Conservation (phyloP, 352 stramenopile species). For the Peronosclerospora sorghi region DNA sequence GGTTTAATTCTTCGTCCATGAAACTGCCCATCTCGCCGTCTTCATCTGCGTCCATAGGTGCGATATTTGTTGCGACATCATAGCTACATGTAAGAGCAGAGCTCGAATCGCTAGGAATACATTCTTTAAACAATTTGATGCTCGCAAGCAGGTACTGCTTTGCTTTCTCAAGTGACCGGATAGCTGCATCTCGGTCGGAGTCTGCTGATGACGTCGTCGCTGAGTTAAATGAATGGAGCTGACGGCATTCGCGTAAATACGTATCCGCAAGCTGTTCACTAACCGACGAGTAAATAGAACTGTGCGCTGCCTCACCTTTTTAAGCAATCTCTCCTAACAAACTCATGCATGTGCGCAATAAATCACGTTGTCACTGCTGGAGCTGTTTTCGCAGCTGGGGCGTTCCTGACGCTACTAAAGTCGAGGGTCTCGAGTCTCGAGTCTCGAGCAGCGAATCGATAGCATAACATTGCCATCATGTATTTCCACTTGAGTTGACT, state of each 20-base stretch:
- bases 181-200: conserved; percentile 10
- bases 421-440: conserved; percentile 50
- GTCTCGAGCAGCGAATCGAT: conserved; percentile 68
- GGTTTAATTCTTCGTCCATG: conserved; percentile 65
- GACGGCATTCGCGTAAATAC: conserved; percentile 58
- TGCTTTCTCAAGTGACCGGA: conserved; percentile 35
- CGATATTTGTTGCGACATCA: conserved; percentile 8
- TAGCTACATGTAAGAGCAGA: conserved; percentile 22
- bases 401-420: conserved; percentile 42
- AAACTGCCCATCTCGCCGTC: conserved; percentile 47
- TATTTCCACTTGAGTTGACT: conserved; percentile 87
- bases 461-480: conserved; percentile 86
- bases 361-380: conserved; percentile 58
- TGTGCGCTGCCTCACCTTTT: conserved; percentile 41
- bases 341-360: conserved; percentile 64
- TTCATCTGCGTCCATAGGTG: conserved; percentile 17
- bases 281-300: conserved; percentile 69
- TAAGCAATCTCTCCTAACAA: conserved; percentile 63
- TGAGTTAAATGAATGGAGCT: conserved; percentile 12
- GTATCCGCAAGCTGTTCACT: conserved; percentile 76
- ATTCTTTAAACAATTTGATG: conserved; percentile 63
- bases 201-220: conserved; percentile 1
- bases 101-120: conserved; percentile 27
- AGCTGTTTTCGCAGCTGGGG: conserved; percentile 53
- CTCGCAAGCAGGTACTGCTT: conserved; percentile 59